Evolutionary conservation across 1,284 basidiomycete species (phyloP), one percentile per base, ranked within the genome.

Genomic region (Puccinia horiana): DNA sequence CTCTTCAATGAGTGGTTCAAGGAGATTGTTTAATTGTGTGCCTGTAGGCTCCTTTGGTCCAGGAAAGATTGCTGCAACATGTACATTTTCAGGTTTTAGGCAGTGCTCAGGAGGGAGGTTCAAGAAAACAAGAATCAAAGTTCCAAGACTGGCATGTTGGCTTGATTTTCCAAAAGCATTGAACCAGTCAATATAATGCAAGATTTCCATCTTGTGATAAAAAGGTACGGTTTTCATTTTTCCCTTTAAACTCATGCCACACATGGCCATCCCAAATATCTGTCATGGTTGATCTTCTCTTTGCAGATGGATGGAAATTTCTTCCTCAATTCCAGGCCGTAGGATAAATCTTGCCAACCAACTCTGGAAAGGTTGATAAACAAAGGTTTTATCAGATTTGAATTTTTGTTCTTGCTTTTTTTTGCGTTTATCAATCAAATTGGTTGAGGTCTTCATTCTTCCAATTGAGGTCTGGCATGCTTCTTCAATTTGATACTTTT

Each of bases 41-140:
- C 65, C n/a, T 8, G 49, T 65, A 1, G 84, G 84, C 61, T 85
- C 83, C 18, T 52, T 37, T 9, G 83, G 84, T 3, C 84, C 84
- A 16, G 85, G 88, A 86, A 86, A 86, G 16, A 89, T 83, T 1
- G 86, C 87, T 11, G 86, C 86, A 18, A 88, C 84, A 81, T 85
- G 88, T 20, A 88, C 84, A 76, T 89, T 88, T 72, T 89, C 87
- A 1, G 82, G 42, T 32, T 85, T 84, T 78, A 86, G 87, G 0
- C 88, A 86, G 20, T 87, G 47, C 3, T 83, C 54, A 0, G 84
- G 84, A 1, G 88, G 88, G 0, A 79, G 47, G 32, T 79, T 79
- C 26, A 79, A 40, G n/a, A 65, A 79, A 20, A 79, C 67, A 0
- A 79, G 32, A n/a, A 79, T 49, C 18, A 69, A 54, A 14, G 67